Percentiles rank a stretch among this genome's conserved stretches.
Conservation (phyloP, 2,329 filamentous ascomycete species). For the Epichloe aotearoae region DNA sequence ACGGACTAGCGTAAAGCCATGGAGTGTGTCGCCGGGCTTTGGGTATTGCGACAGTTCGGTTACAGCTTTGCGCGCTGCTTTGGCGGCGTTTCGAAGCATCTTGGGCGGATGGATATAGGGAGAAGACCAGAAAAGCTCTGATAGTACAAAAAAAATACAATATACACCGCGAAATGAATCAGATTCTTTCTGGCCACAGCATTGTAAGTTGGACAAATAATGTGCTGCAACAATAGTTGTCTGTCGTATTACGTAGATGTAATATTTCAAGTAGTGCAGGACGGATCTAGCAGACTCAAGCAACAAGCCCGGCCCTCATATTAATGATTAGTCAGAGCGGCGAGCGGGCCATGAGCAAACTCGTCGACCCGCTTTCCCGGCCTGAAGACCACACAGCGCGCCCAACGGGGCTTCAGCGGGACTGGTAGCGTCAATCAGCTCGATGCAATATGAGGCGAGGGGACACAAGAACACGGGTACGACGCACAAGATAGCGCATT, state of each 20-base stretch:
- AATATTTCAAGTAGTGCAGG: background rate
- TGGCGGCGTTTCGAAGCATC: slow-evolving; percentile 42
- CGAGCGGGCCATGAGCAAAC: too few species aligned
- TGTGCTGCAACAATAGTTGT: background rate
- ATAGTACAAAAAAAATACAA: background rate
- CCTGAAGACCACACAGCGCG: too few species aligned
- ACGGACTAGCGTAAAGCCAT: slow-evolving; percentile 84
- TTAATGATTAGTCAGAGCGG: too few species aligned
- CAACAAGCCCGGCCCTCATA: too few species aligned
- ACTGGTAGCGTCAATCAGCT: too few species aligned
- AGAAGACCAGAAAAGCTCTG: background rate
- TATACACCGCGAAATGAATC: background rate
- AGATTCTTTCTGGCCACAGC: background rate
- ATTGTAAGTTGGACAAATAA: background rate
- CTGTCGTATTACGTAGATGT: background rate
- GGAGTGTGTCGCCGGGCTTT: slow-evolving; percentile 68
- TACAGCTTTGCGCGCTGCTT: slow-evolving; percentile 47
- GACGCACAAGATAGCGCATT: background rate
- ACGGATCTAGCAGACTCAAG: too few species aligned
- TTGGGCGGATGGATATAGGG: slow-evolving; percentile 6
- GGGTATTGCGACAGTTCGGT: slow-evolving; percentile 67
- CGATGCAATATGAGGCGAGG: too few species aligned
- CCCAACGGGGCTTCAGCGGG: too few species aligned
- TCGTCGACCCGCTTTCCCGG: too few species aligned
- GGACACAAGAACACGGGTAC: background rate